Conservation (phyloP, 1,284 basidiomycete genomes). For the Hortiboletus rubellus region DNA sequence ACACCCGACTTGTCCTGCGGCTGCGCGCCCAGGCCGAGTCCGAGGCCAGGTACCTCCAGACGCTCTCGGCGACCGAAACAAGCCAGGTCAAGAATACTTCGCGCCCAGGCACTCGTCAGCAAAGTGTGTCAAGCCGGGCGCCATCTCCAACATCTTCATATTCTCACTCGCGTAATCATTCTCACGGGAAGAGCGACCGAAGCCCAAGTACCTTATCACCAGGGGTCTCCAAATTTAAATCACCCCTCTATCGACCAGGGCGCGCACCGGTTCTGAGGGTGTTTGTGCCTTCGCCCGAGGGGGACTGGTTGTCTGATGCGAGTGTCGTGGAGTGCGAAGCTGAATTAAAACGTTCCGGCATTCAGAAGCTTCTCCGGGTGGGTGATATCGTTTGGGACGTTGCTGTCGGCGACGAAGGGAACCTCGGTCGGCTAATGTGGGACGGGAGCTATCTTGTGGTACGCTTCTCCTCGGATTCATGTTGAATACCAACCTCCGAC, state of each 20-base stretch:
- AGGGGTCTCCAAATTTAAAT: slow-evolving; percentile 47
- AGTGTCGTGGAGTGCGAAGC: slow-evolving; percentile 77
- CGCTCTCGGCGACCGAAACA: slow-evolving; percentile 11
- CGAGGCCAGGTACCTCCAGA: slow-evolving; percentile 35
- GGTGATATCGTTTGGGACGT: slow-evolving; percentile 84
- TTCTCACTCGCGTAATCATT: slow-evolving; percentile 43
- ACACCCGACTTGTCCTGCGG: slow-evolving; percentile 71
- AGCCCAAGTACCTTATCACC: slow-evolving; percentile 11
- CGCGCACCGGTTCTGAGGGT: slow-evolving; percentile 74
- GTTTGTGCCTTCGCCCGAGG: slow-evolving; percentile 79
- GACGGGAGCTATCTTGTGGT: slow-evolving; percentile 82
- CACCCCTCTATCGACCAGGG: slow-evolving; percentile 63
- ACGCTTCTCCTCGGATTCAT: slow-evolving; percentile 9
- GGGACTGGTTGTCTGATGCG: slow-evolving; percentile 77
- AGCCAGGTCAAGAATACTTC: slow-evolving; percentile 1
- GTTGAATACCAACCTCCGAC: slow-evolving; percentile 5
- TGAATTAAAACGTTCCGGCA: slow-evolving; percentile 63
- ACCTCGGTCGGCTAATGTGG: slow-evolving; percentile 76
- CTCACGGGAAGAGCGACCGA: slow-evolving; percentile 21
- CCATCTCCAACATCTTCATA: slow-evolving; percentile 60
- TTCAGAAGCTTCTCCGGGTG: slow-evolving; percentile 55
- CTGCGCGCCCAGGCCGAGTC: slow-evolving; percentile 72
- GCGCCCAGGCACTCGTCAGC: slow-evolving; percentile 20
- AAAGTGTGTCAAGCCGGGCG: slow-evolving; percentile 53
- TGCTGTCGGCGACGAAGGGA: slow-evolving; percentile 79